Evolutionary conservation across 2,329 filamentous ascomycete species (phyloP).

Genomic region (Penicillium sp.): DNA sequence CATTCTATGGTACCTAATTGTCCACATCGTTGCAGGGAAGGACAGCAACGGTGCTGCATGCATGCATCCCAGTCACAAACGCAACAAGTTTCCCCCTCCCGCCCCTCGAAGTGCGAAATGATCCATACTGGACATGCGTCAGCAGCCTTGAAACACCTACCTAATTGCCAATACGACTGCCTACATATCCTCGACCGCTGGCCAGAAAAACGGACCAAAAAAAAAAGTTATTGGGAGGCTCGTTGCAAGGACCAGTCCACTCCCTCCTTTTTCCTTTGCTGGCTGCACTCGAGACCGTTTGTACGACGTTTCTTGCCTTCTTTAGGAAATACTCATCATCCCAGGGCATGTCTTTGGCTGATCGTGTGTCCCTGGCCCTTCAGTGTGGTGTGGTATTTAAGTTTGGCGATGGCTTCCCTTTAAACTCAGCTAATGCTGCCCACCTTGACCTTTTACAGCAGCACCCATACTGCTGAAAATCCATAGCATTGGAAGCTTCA

Average conservation of each 20-base stretch:
- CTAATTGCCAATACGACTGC: constrained; percentile 12
- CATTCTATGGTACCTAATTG: constrained; percentile 6
- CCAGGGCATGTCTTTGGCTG: constrained; percentile 9
- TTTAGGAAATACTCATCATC: constrained; percentile 15
- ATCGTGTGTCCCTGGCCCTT: constrained; percentile 12
- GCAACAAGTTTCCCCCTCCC: constrained; percentile 14
- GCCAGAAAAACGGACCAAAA: neutral
- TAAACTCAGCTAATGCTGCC: constrained; percentile 1
- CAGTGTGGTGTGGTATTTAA: constrained; percentile 15
- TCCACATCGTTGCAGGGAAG: constrained; percentile 8
- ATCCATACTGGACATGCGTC: constrained; percentile 4
- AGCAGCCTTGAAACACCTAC: neutral
- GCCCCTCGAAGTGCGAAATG: constrained; percentile 9
- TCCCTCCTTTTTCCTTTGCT: neutral
- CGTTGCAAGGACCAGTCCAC: constrained; percentile 12
- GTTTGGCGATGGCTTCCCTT: constrained; percentile 11
- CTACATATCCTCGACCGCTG: neutral
- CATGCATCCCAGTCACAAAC: constrained; percentile 22
- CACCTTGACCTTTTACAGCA: neutral
- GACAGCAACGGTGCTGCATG: constrained; percentile 21
- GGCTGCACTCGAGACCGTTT: constrained; percentile 17
- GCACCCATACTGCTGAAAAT: neutral
- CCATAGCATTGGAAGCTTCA: too few relatives aligned
- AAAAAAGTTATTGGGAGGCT: constrained; percentile 2
- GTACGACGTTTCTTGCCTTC: constrained; percentile 15